Percentiles rank a stretch among this genome's conserved stretches.
phyloP scores from a whole-genome alignment of 495 filamentous ascomycete species.

The Haplographium delicatum region DNA sequence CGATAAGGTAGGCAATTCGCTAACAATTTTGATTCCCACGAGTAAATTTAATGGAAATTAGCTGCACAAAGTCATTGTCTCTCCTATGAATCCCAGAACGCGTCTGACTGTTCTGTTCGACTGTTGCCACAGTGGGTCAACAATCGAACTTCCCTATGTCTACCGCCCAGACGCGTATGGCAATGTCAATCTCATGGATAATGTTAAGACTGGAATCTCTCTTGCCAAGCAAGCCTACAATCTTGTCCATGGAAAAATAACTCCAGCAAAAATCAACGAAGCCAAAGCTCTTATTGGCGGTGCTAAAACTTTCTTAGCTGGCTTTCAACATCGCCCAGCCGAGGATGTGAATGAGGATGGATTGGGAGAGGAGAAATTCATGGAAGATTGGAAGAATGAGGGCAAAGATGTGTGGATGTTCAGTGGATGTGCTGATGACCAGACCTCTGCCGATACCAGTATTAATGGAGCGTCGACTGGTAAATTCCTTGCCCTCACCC shows the following conservation, averaged over 20 bases:
- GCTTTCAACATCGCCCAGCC: conserved; percentile 38
- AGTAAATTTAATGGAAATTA: conserved; percentile 11
- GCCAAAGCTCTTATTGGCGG: conserved; percentile 48
- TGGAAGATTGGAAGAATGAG: conserved; percentile 45
- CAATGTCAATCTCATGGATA: conserved; percentile 50
- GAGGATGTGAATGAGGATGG: conserved; percentile 41
- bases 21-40: not conserved
- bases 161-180: conserved; percentile 50
- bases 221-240: conserved; percentile 40
- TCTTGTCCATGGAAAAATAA: conserved; percentile 51
- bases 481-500: not conserved
- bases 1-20: conserved; percentile 33
- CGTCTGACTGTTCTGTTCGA: conserved; percentile 55
- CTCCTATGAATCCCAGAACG: conserved; percentile 41
- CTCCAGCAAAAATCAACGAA: conserved; percentile 41
- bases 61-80: conserved; percentile 50
- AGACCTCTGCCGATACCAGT: conserved; percentile 54
- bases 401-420: conserved; percentile 57
- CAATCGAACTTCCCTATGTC: conserved; percentile 54
- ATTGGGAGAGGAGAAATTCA: conserved; percentile 45
- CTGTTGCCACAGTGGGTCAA: conserved; percentile 59
- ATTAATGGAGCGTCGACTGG: conserved; percentile 44
- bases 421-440: conserved; percentile 53
- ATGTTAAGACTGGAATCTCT: conserved; percentile 44
- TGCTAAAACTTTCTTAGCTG: conserved; percentile 48